Base-by-base conservation (phyloP, 192 early-diverging fungal species). In the Backusella parvicylindrica region DNA sequence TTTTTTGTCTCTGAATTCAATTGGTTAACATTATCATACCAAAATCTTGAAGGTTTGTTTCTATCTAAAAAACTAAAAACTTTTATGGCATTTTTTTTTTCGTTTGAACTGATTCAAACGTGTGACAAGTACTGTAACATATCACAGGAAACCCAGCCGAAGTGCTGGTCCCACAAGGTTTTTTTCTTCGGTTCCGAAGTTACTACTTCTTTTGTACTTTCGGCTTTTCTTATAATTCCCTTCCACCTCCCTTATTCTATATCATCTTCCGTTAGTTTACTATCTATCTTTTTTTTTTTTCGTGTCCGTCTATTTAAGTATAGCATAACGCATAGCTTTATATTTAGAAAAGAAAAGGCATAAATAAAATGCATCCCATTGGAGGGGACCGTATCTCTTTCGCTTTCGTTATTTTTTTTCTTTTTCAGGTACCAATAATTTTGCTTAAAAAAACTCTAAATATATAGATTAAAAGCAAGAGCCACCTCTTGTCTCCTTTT, bases 151-250 rank as follows among this genome's bases (percentile, higher is more conserved):
- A 56, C 50, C 50, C 50, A 56, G 50, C 50, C 50, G 8, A 56
- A 56, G 50, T 56, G 50, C n/a, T 56, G 50, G 50, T 56, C n/a
- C 50, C 50, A 56, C 50, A 56, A 67, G 33, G 18, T 23, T 67
- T 67, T 67, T 67, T 67, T 67, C 35, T 67, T 67, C 50, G 50
- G 50, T 67, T 67, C 35, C 31, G 63, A 64, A 33, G 26, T 12
- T 67, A 21, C 15, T 23, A 37, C 18, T 33, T 35, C 32, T 65
- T 65, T 65, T 32, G 16, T 35, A 15, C 33, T 36, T 18, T 37
- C 65, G 32, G 32, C 35, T 37, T 37, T 67, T 67, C 11, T 67
- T 67, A 56, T 56, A 56, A 26, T 26, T 26, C 50, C 23, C 23
- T 26, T 49, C 18, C 50, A 23, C 23, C 2, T 23, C 50, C 23